Evolutionary conservation across 2,329 filamentous ascomycete genomes (phyloP), one percentile per base, ranked within the genome.

Genomic region (Pseudocercospora fijiensis): DNA sequence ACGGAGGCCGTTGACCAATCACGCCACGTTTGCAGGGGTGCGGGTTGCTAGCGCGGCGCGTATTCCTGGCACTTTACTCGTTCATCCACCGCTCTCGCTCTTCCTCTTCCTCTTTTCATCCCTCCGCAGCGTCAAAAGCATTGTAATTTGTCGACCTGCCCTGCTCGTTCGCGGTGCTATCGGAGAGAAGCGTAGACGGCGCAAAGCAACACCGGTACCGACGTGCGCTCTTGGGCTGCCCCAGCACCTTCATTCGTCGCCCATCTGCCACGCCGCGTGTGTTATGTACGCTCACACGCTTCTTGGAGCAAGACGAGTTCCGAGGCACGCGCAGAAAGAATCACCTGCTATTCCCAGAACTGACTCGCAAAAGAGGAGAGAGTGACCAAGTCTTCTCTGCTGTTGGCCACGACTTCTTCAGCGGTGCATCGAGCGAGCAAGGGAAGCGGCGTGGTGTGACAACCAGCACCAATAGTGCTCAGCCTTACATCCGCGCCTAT

Each of bases 191-290:
- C 24, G 18, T n/a, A 30, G 24, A 53, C 26, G 49, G 49, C 26
- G n/a, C 26, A 26, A 53, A 53, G 49, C 49, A 53, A 53, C 49
- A 53, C 49, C 49, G 49, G 49, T 52, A 52, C 49, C 49, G 49
- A 52, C 10, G 24, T 52, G 49, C 16, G 27, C 53, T 57, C 52
- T 56, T 33, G 27, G 27, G n/a, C 27, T 37, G 26, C 27, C 16
- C n/a, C 4, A 1, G 55, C 22, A 45, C 26, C 6, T 20, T 47
- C 56, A 58, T 58, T 58, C 56, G 37, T 37, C 56, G 22, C 37
- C 27, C 13, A n/a, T 18, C n/a, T 9, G 27, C 53, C 53, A 57
- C 53, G 53, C 53, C 16, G 33, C 24, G 27, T 57, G 13, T 13
- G 18, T 22, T 41, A 16, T n/a, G n/a, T n/a, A n/a, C n/a, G n/a